Percentiles rank a stretch among this genome's conserved stretches.
phyloP scores from a whole-genome alignment of 805 yeast genomes.

The Debaryomyces maramus region DNA sequence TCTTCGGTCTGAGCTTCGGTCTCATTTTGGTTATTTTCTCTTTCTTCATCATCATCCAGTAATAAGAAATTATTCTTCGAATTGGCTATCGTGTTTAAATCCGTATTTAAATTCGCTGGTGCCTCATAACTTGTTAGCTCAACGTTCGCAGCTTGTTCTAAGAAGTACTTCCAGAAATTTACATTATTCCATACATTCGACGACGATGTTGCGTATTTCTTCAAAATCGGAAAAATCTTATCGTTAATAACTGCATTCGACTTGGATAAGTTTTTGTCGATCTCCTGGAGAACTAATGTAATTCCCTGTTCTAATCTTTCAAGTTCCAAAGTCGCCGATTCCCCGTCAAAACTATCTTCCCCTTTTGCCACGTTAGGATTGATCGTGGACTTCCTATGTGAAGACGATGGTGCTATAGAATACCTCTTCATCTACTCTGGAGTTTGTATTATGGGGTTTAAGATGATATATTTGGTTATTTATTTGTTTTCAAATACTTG shows the following conservation, averaged over 20 bases:
- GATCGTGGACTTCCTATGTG: conserved; percentile 31
- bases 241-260: conserved; percentile 70
- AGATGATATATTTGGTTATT: too few relatives aligned
- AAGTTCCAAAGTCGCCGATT: conserved; percentile 32
- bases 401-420: conserved; percentile 34
- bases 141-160: conserved; percentile 73
- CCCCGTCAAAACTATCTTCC: conserved; percentile 10
- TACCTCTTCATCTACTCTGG: conserved; percentile 29
- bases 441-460: too few relatives aligned
- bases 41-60: conserved; percentile 19
- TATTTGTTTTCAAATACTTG: not conserved
- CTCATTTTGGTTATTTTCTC: conserved; percentile 10
- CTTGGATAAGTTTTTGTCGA: conserved; percentile 69
- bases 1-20: conserved; percentile 2
- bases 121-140: conserved; percentile 56
- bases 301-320: conserved; percentile 79
- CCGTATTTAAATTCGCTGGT: conserved; percentile 22
- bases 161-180: conserved; percentile 73
- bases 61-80: conserved; percentile 15
- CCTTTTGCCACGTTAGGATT: conserved; percentile 9
- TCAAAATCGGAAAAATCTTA: conserved; percentile 65
- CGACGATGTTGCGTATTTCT: conserved; percentile 57
- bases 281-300: conserved; percentile 72
- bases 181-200: conserved; percentile 64
- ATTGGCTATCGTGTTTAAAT: conserved; percentile 21